Percentiles rank a stretch among this genome's conserved stretches.
These are phyloP conservation scores for Mycena maculata DNA, from an alignment of 768 basidiomycete genomes.

Conservation along the genomic window DNA sequence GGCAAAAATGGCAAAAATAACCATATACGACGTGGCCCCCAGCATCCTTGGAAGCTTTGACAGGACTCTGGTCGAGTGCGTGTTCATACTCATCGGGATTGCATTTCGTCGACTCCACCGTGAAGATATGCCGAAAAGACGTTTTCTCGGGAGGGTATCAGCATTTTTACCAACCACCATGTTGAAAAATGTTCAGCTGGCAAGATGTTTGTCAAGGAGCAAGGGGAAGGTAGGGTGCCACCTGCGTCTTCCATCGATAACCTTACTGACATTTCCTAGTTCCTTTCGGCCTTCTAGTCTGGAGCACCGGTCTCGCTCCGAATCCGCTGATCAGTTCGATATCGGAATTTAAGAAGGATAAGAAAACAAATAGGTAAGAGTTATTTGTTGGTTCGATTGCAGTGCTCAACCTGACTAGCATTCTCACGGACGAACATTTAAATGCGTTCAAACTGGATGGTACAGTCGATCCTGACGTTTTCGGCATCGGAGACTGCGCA, in stretches of 20 bases:
- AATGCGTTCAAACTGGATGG: slow-evolving; percentile 69
- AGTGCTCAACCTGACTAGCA: slow-evolving; percentile 35
- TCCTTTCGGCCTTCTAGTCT: slow-evolving; percentile 85
- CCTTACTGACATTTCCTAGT: slow-evolving; percentile 54
- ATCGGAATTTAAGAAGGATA: slow-evolving; percentile 68
- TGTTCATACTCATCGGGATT: slow-evolving; percentile 4
- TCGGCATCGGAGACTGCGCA: slow-evolving; percentile 85
- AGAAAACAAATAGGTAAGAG: slow-evolving; percentile 64
- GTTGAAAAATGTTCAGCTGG: slow-evolving; percentile 76
- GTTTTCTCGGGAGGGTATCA: slow-evolving; percentile 80
- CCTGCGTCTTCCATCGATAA: too few relatives aligned
- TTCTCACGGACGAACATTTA: slow-evolving; percentile 66
- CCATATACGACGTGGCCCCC: slow-evolving; percentile 85
- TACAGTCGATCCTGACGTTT: slow-evolving; percentile 73
- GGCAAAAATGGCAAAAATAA: slow-evolving; percentile 73
- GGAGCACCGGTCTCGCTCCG: slow-evolving; percentile 87
- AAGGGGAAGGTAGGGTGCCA: slow-evolving; percentile 81
- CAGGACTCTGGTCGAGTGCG: slow-evolving; percentile 68
- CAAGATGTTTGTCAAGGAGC: slow-evolving; percentile 75
- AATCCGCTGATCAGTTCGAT: slow-evolving; percentile 82
- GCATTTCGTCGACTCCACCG: not conserved
- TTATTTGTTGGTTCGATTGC: not conserved
- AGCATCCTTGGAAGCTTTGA: slow-evolving; percentile 83
- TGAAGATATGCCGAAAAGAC: slow-evolving; percentile 76
- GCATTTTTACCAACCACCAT: slow-evolving; percentile 76